Evolutionary conservation across 441 rosid genomes (phyloP).

Genomic region (Brassica balearica): DNA sequence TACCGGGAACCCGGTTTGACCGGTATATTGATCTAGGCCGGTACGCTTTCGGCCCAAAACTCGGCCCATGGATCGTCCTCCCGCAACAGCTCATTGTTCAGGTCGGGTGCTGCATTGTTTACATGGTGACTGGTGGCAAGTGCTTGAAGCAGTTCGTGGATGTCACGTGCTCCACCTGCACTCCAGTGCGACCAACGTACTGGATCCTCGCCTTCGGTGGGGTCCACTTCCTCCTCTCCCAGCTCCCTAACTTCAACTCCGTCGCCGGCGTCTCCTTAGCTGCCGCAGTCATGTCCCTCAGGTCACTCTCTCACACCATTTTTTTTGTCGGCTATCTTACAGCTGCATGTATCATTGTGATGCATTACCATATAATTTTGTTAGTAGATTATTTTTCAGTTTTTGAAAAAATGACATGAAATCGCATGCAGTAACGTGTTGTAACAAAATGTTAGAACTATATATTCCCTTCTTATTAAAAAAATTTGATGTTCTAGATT

Average conservation of each 20-base stretch:
- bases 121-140: constrained; percentile 97
- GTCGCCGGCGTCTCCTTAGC: constrained; percentile 92
- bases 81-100: constrained; percentile 96
- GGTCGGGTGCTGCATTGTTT: constrained; percentile 90
- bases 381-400: not conserved
- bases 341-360: not conserved
- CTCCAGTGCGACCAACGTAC: constrained; percentile 69
- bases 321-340: not conserved
- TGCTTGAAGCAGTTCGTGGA: constrained; percentile 88
- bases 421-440: not conserved
- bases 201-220: constrained; percentile 94
- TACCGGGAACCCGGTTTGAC: constrained; percentile 87
- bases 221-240: constrained; percentile 89
- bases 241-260: constrained; percentile 94
- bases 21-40: constrained; percentile 86
- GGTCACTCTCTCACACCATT: constrained; percentile 46
- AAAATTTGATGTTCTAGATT: too few relatives aligned
- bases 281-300: constrained; percentile 91
- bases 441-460: not conserved
- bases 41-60: constrained; percentile 80
- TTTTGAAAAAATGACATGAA: not conserved
- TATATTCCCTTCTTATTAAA: not conserved
- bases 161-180: constrained; percentile 70
- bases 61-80: constrained; percentile 91
- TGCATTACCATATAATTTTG: not conserved